Percentiles rank a stretch among this genome's conserved stretches.
phyloP scores from a whole-genome alignment of 257 asterid species.

The Capsicum rhomboideum region DNA sequence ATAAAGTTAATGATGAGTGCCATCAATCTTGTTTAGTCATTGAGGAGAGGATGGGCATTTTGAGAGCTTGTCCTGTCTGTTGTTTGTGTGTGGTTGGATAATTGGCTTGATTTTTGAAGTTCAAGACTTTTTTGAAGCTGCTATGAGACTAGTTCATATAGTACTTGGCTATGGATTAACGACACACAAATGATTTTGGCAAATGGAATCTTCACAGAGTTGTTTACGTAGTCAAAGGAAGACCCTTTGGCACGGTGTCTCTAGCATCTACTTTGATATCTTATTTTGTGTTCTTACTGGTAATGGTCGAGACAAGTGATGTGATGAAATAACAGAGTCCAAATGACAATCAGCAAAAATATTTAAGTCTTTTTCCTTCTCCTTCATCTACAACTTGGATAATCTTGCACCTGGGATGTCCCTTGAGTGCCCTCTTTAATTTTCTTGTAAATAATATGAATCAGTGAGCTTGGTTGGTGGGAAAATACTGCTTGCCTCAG shows the following conservation, averaged over 20 bases:
- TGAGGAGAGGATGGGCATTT: neutral
- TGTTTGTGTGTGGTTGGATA: neutral
- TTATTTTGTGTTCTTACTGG: neutral
- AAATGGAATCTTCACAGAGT: neutral
- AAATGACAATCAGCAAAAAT: neutral
- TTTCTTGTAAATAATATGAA: neutral
- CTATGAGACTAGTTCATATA: neutral
- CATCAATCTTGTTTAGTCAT: neutral
- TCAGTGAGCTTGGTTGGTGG: neutral
- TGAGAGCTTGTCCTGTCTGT: neutral
- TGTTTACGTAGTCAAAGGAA: neutral
- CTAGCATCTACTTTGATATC: neutral
- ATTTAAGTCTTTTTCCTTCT: neutral
- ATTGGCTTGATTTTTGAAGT: neutral
- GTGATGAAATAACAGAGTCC: neutral
- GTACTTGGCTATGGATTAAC: neutral
- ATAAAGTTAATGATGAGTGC: neutral
- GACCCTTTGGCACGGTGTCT: neutral
- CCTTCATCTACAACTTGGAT: neutral
- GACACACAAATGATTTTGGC: neutral
- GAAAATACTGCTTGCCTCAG: neutral
- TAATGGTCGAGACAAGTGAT: neutral
- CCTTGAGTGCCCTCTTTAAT: neutral
- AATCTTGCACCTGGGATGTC: neutral
- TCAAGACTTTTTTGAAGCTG: neutral